Conservation (phyloP, 345 rosid genomes). For the Euphorbia pulcherrima region DNA sequence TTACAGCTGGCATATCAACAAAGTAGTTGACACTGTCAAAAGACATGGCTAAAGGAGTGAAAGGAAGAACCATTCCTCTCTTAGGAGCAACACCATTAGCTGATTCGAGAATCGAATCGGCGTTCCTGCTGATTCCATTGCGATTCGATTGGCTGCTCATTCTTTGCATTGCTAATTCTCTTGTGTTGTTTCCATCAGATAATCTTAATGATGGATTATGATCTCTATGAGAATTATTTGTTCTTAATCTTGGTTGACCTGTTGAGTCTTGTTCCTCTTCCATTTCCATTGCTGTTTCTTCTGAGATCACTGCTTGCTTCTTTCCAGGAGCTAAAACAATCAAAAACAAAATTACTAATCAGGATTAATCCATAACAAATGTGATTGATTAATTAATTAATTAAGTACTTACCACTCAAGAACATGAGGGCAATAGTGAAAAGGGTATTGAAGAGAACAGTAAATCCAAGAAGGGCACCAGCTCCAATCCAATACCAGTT, state of each 20-base stretch:
- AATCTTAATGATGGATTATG: constrained; percentile 33
- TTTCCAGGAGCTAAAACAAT: constrained; percentile 54
- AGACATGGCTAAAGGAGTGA: constrained; percentile 75
- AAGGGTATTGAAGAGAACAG: constrained; percentile 66
- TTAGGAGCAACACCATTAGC: constrained; percentile 37
- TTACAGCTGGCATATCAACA: constrained; percentile 80
- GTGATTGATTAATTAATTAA: not conserved
- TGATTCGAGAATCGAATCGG: constrained; percentile 28
- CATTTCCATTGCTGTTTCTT: constrained; percentile 45
- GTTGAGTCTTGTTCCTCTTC: constrained; percentile 26
- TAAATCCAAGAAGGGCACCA: constrained; percentile 57
- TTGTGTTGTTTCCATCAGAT: constrained; percentile 40
- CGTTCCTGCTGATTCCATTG: constrained; percentile 28
- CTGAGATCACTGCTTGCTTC: constrained; percentile 53
- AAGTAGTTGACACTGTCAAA: constrained; percentile 58
- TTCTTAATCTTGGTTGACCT: constrained; percentile 30
- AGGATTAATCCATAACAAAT: not conserved
- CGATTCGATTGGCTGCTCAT: constrained; percentile 25
- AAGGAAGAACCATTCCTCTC: constrained; percentile 83
- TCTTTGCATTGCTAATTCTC: constrained; percentile 42
- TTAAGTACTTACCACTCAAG: constrained; percentile 51
- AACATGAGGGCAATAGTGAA: constrained; percentile 62
- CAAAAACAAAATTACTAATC: not conserved
- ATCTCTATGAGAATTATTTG: constrained; percentile 25
- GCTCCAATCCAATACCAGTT: constrained; percentile 88